phyloP scores from a whole-genome alignment of 495 filamentous ascomycete species.

The Hypoxylon subgilvum region DNA sequence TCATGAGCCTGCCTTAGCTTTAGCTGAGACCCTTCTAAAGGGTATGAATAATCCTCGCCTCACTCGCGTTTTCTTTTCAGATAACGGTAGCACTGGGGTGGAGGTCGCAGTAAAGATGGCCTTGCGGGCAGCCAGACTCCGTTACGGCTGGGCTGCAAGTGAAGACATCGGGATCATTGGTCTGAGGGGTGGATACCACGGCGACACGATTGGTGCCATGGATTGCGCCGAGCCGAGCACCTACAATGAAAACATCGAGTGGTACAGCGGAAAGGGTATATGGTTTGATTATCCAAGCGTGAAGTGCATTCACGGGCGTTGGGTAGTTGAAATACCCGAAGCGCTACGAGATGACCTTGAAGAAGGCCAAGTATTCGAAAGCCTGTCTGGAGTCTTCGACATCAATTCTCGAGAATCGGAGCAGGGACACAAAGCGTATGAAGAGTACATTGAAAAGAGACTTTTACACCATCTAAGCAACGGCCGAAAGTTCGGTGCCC shows the following conservation, averaged over 20 bases:
- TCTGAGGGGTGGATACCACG: conserved; percentile 77
- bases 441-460: conserved; percentile 59
- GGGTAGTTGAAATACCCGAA: conserved; percentile 64
- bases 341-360: conserved; percentile 56
- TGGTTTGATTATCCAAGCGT: conserved; percentile 80
- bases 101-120: conserved; percentile 85
- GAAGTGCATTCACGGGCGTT: conserved; percentile 65
- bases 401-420: conserved; percentile 54
- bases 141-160: conserved; percentile 67
- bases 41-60: conserved; percentile 65
- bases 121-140: conserved; percentile 63
- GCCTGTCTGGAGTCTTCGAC: conserved; percentile 67
- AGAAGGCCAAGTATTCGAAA: conserved; percentile 50
- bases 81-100: conserved; percentile 79
- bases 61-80: conserved; percentile 73
- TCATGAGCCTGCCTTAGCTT: conserved; percentile 70
- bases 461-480: conserved; percentile 57
- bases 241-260: conserved; percentile 77
- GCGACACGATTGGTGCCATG: conserved; percentile 83
- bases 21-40: conserved; percentile 66
- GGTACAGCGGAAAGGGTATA: conserved; percentile 74
- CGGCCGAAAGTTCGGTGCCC: conserved; percentile 71
- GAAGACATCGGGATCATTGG: conserved; percentile 67
- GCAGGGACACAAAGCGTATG: conserved; percentile 56
- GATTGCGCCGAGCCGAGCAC: conserved; percentile 74